These are phyloP conservation scores for Mortierella sp. DNA, from an alignment of 371 early-diverging fungal genomes.

Conservation along the genomic window DNA sequence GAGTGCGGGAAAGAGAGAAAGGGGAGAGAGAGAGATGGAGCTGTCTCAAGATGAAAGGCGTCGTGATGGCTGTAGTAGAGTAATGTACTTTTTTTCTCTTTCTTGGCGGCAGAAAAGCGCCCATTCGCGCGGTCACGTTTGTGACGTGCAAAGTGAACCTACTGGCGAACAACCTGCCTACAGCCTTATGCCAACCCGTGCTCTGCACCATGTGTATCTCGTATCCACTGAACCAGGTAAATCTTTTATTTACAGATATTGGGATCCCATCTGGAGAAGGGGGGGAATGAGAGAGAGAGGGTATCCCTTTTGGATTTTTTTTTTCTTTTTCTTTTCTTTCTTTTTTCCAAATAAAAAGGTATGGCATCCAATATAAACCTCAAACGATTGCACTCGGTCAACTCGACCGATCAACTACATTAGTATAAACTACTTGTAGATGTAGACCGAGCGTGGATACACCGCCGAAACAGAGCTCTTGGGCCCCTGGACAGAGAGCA, in stretches of 20 bases:
- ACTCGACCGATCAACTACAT: neutral
- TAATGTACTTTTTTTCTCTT: no score
- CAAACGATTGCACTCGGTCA: neutral
- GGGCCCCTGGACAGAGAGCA: slow-evolving; percentile 11
- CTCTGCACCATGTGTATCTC: no score
- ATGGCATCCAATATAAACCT: neutral
- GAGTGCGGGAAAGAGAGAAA: neutral
- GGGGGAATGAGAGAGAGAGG: slow-evolving; percentile 1
- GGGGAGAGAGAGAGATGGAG: neutral
- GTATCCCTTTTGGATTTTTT: neutral
- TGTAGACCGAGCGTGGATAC: slow-evolving; percentile 28
- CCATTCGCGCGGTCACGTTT: no score
- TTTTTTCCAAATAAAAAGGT: neutral
- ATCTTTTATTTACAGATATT: no score
- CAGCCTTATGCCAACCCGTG: no score
- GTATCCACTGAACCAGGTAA: neutral
- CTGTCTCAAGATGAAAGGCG: neutral
- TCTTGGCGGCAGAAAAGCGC: no score
- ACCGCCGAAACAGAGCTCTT: slow-evolving; percentile 15
- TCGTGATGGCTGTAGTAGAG: no score
- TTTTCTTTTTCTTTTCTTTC: neutral
- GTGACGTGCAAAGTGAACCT: no score
- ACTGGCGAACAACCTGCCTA: no score
- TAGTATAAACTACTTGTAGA: neutral
- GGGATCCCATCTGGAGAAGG: neutral